A percentile compares a stretch with the other conserved stretches of the same genome.
Conservation (phyloP, 306 rosid species). For the Casuarina glauca region DNA sequence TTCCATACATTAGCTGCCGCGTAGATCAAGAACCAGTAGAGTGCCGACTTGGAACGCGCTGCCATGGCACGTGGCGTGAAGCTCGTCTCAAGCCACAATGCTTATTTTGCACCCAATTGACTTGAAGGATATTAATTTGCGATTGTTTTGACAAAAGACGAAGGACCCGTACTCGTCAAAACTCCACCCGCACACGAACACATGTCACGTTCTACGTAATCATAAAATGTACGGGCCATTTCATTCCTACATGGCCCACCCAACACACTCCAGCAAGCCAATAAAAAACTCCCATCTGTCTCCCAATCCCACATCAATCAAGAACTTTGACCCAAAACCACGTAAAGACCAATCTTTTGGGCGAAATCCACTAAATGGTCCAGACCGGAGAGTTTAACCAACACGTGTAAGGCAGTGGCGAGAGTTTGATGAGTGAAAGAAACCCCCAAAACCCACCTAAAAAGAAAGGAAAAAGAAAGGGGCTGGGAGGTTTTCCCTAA, state of each 20-base stretch:
- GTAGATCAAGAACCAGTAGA: background rate
- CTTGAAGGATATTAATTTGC: background rate
- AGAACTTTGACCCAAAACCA: slow-evolving; percentile 38
- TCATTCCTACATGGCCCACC: slow-evolving; percentile 12
- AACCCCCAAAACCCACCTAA: slow-evolving; percentile 31
- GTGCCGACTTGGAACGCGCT: slow-evolving; percentile 6
- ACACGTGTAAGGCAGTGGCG: slow-evolving; percentile 36
- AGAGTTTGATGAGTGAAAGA: slow-evolving; percentile 68
- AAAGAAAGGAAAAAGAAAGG: background rate
- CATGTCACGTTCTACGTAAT: background rate
- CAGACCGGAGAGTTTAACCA: slow-evolving; percentile 3
- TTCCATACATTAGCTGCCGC: slow-evolving; percentile 15
- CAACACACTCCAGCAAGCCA: background rate
- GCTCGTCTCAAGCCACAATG: slow-evolving; percentile 7
- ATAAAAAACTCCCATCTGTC: background rate
- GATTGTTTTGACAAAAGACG: background rate
- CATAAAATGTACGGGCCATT: background rate
- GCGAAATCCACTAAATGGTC: slow-evolving; percentile 12
- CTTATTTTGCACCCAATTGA: slow-evolving; percentile 29
- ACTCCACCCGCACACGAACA: background rate
- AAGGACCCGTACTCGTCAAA: background rate
- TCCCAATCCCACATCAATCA: slow-evolving; percentile 27
- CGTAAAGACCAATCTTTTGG: slow-evolving; percentile 30
- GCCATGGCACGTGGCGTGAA: slow-evolving; percentile 31
- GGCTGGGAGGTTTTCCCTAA: background rate